Evolutionary conservation across 2,329 filamentous ascomycete species (phyloP), one percentile per base, ranked within the genome.

Genomic region (Aspergillus neotritici): DNA sequence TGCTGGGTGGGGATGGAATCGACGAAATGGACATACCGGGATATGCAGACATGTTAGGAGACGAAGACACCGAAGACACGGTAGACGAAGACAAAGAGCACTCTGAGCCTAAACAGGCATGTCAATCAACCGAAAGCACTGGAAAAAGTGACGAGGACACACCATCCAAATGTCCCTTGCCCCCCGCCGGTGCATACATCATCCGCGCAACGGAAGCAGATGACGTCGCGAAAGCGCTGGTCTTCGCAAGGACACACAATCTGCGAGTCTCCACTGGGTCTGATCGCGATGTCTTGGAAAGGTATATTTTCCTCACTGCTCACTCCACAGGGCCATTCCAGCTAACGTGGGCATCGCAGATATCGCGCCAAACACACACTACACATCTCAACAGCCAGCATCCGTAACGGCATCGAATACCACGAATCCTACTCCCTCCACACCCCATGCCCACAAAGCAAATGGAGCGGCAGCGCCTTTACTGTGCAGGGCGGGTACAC

Each of bases 361-460:
- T 49, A 43, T 1, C 14, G 32, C 5, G 43, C 37, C n/a, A 43
- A 49, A 6, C 37, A 40, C 12, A 46, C 43, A 4, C 37, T 49
- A 2, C 46, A 48, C n/a, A 43, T 48, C 34, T 48, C 43, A 43
- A 25, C 46, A 7, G 34, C 29, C 15, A 41, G 46, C 10, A 33
- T 48, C 2, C 36, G 36, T 5, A 42, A 46, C 4, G 46, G 43
- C 1, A 43, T 46, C 10, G 25, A 6, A 1, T 33, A 40, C 12
- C 46, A 48, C n/a, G 17, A 32, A 6, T 12, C 5, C 2, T 48
- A 42, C 33, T 13, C 32, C 5, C 14, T 32, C 6, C 5, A 21
- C 2, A 40, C 40, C 15, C 3, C 29, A 3, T 46, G 43, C 21
- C 3, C 32, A 3, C 11, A 31, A 11, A 33, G n/a, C 3, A 32